Evolutionary conservation across 495 filamentous ascomycete species (phyloP).

Genomic region (Recurvomyces mirabilis): DNA sequence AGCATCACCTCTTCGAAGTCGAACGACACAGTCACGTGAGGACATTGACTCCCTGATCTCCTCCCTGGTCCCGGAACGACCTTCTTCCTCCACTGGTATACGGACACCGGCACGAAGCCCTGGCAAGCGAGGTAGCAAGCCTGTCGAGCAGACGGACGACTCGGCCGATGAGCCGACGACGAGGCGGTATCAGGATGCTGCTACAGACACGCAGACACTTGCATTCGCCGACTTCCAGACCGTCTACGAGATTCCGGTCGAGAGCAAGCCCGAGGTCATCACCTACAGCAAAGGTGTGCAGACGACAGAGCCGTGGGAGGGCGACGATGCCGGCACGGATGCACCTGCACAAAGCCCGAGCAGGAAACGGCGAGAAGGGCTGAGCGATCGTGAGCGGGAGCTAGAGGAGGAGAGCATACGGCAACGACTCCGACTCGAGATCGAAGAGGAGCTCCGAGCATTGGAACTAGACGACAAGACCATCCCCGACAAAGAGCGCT

Average conservation of each 20-base stretch:
- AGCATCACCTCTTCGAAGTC: slow-evolving; percentile 9
- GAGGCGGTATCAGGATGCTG: slow-evolving; percentile 16
- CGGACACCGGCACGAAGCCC: slow-evolving; percentile 5
- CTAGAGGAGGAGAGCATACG: slow-evolving; percentile 85
- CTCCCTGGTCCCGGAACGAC: slow-evolving; percentile 57
- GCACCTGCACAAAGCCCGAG: neutral
- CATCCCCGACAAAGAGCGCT: slow-evolving; percentile 34
- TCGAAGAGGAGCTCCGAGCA: slow-evolving; percentile 79
- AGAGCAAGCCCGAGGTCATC: slow-evolving; percentile 52
- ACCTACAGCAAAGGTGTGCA: slow-evolving; percentile 96
- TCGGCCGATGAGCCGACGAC: slow-evolving; percentile 18
- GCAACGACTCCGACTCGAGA: slow-evolving; percentile 72
- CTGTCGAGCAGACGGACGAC: slow-evolving; percentile 59
- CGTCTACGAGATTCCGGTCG: slow-evolving; percentile 59
- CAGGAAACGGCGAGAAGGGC: slow-evolving; percentile 47
- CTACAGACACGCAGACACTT: slow-evolving; percentile 44
- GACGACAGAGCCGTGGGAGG: slow-evolving; percentile 45
- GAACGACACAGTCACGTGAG: slow-evolving; percentile 49
- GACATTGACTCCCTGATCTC: slow-evolving; percentile 79
- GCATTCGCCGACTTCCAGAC: slow-evolving; percentile 56
- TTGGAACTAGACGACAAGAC: slow-evolving; percentile 43
- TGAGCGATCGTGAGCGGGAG: slow-evolving; percentile 64
- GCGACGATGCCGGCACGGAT: slow-evolving; percentile 3
- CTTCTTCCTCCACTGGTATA: slow-evolving; percentile 44
- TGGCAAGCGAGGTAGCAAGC: slow-evolving; percentile 42